Conservation (phyloP, 805 yeast genomes). For the Barnettozyma vustinii region DNA sequence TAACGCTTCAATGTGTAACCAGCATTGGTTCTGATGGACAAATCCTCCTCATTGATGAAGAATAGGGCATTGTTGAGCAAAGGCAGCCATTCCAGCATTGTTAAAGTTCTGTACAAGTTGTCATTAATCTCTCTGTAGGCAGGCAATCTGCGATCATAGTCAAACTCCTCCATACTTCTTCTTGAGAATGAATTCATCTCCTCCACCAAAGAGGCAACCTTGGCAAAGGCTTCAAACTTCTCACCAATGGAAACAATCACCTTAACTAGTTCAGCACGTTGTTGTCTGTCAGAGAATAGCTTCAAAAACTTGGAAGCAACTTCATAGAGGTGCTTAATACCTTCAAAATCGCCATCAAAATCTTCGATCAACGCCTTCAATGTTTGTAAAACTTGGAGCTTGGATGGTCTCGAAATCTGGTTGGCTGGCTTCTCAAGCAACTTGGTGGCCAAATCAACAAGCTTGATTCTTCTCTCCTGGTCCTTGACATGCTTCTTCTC, state of each 20-base stretch:
- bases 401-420: slow-evolving; percentile 47
- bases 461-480: slow-evolving; percentile 43
- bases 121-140: slow-evolving; percentile 68
- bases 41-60: slow-evolving; percentile 73
- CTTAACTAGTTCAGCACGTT: slow-evolving; percentile 55
- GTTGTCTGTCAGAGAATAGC: slow-evolving; percentile 49
- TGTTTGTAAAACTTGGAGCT: slow-evolving; percentile 51
- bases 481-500: slow-evolving; percentile 55
- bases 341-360: slow-evolving; percentile 47
- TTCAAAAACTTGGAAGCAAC: slow-evolving; percentile 55
- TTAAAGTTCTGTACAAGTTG: slow-evolving; percentile 35
- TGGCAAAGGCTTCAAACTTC: slow-evolving; percentile 37
- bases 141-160: slow-evolving; percentile 66
- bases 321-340: slow-evolving; percentile 43
- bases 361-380: slow-evolving; percentile 49
- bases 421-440: slow-evolving; percentile 55
- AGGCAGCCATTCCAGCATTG: slow-evolving; percentile 72
- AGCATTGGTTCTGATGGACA: slow-evolving; percentile 76
- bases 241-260: slow-evolving; percentile 57
- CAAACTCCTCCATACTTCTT: slow-evolving; percentile 63
- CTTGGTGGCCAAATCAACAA: slow-evolving; percentile 52
- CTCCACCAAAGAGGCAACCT: slow-evolving; percentile 46
- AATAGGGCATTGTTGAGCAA: slow-evolving; percentile 61
- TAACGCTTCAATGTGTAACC: slow-evolving; percentile 57
- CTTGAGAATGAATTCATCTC: slow-evolving; percentile 68